Evolutionary conservation across 1,139 yeast species (phyloP).

Genomic region (Entelexis paramagnoliae): DNA sequence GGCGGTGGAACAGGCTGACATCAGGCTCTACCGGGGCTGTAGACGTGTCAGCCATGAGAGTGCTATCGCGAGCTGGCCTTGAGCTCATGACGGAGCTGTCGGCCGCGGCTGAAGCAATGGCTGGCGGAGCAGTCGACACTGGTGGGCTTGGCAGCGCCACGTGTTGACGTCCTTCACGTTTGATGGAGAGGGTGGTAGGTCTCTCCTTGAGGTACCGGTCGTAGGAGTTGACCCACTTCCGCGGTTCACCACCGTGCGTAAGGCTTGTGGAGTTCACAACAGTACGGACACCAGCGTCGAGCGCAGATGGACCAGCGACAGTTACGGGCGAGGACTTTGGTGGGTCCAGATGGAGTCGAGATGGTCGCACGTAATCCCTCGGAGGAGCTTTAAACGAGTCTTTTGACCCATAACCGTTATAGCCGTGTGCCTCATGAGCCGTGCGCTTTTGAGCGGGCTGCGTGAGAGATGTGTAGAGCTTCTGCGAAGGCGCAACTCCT

Average conservation of each 20-base stretch:
- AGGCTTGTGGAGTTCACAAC: background rate
- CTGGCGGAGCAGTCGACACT: slow-evolving; percentile 14
- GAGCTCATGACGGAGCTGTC: background rate
- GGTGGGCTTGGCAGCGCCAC: slow-evolving; percentile 6
- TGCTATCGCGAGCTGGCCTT: background rate
- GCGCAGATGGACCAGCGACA: slow-evolving; percentile 3
- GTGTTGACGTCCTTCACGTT: slow-evolving; percentile 4
- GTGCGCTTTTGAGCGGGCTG: slow-evolving; percentile 16
- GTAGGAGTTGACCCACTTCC: slow-evolving; percentile 23
- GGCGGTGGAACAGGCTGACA: slow-evolving; percentile 18
- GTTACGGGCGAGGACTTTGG: background rate
- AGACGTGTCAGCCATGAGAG: background rate
- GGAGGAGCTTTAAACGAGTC: background rate
- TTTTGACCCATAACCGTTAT: background rate
- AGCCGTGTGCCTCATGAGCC: slow-evolving; percentile 4
- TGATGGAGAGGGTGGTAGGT: slow-evolving; percentile 23
- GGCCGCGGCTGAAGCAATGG: slow-evolving; percentile 4
- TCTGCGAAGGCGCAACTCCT: slow-evolving; percentile 24
- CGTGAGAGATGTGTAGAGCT: slow-evolving; percentile 24
- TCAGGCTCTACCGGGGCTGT: slow-evolving; percentile 4
- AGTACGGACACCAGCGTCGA: background rate
- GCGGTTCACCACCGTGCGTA: slow-evolving; percentile 13
- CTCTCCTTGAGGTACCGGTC: slow-evolving; percentile 22
- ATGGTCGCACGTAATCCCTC: background rate
- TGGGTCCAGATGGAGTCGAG: background rate